Conservation (phyloP, 768 basidiomycete genomes). For the Rossbeevera mucosa region DNA sequence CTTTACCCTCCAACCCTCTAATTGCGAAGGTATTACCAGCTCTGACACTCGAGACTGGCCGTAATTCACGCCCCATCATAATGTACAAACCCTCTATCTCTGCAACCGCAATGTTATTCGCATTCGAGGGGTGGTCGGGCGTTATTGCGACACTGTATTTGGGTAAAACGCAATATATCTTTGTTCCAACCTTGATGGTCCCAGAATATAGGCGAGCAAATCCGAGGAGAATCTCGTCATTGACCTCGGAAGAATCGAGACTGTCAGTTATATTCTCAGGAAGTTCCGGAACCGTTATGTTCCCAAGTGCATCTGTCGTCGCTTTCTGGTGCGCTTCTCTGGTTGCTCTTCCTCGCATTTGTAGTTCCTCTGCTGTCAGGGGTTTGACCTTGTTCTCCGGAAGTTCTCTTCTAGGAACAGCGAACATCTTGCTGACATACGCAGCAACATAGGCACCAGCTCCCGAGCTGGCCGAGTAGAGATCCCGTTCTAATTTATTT, state of each 20-base stretch:
- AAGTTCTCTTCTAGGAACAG: conserved; percentile 71
- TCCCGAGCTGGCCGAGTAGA: conserved; percentile 66
- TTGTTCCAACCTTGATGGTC: conserved; percentile 58
- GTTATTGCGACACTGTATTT: conserved; percentile 70
- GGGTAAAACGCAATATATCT: conserved; percentile 74
- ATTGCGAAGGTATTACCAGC: conserved; percentile 96
- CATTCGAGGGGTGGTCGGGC: conserved; percentile 65
- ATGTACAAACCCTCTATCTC: conserved; percentile 79
- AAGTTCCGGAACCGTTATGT: conserved; percentile 5
- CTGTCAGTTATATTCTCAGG: not conserved
- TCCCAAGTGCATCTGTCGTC: conserved; percentile 21
- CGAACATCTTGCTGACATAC: conserved; percentile 99
- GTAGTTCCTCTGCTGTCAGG: conserved; percentile 81
- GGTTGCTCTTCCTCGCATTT: conserved; percentile 54
- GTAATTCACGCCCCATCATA: conserved; percentile 98
- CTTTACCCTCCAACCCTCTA: conserved; percentile 82
- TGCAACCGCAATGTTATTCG: conserved; percentile 53
- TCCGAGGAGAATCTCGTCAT: conserved; percentile 72
- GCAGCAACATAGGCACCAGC: conserved; percentile 63
- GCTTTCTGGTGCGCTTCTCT: conserved; percentile 39
- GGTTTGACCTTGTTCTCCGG: conserved; percentile 80
- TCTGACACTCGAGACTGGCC: conserved; percentile 71
- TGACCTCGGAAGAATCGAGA: not conserved
- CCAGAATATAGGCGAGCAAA: conserved; percentile 95
- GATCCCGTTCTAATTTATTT: conserved; percentile 77